Conservation (phyloP, 2,329 filamentous ascomycete genomes). For the Apiospora saccharicola region DNA sequence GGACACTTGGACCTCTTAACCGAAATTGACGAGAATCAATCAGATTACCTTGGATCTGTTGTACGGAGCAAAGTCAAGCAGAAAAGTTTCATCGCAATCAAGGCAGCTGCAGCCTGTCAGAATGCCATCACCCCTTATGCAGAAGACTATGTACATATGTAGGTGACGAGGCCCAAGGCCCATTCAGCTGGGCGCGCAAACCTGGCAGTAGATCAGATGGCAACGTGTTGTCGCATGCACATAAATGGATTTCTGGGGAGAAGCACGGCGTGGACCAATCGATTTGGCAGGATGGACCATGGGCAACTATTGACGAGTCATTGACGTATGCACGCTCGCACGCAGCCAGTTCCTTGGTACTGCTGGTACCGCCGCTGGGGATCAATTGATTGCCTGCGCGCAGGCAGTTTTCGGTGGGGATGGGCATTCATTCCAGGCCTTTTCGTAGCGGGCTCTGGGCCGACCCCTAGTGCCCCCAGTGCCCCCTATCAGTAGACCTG, state of each 20-base stretch:
- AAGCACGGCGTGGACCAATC: background rate
- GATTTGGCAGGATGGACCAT: background rate
- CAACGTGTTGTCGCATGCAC: background rate
- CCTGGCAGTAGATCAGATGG: constrained; percentile 15
- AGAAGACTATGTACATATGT: too few relatives aligned
- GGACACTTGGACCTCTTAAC: too few relatives aligned
- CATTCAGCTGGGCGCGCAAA: background rate
- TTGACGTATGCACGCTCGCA: background rate
- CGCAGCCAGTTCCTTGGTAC: background rate
- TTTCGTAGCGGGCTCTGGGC: background rate
- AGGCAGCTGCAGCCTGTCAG: background rate
- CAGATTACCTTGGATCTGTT: too few relatives aligned
- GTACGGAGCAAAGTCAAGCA: too few relatives aligned
- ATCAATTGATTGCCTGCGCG: too few relatives aligned
- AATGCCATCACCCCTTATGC: too few relatives aligned
- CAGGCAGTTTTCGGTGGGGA: background rate
- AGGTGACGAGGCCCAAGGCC: too few relatives aligned
- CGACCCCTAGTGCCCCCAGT: background rate
- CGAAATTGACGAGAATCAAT: too few relatives aligned
- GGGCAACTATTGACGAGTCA: constrained; percentile 7
- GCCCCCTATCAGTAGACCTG: background rate
- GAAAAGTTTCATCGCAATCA: background rate
- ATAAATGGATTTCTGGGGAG: background rate
- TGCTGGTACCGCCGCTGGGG: too few relatives aligned
- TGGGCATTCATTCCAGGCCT: background rate